Evolutionary conservation across 306 rosid genomes (phyloP), one percentile per base, ranked within the genome.

Genomic region (Canavalia ensiformis): DNA sequence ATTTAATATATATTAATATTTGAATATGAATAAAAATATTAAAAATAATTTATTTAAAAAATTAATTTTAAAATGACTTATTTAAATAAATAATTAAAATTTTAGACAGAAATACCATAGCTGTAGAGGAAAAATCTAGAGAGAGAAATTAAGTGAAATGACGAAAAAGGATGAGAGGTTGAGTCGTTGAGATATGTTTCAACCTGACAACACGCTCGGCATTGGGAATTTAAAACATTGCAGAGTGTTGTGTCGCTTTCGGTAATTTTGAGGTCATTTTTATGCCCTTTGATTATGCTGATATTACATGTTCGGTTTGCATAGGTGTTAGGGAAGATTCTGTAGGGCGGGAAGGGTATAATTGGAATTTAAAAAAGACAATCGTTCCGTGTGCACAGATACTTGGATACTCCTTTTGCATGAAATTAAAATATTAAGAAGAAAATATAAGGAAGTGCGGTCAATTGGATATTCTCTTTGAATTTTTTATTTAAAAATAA

Each of bases 201-300:
- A 29, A 70, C 44, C 66, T 77, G 66, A 77, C 74, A 77, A 49
- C 7, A 52, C 45, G 62, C 69, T 70, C 9, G 74, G 41, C 82
- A 8, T 85, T 81, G 89, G 90, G 78, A 85, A 79, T 75, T 75
- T 77, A 82, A 86, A 83, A 77, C 35, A 28, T 46, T 39, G 49
- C 50, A 37, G 60, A 47, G 39, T 34, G 76, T 67, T 18, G 2
- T 51, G 87, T 84, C 75, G 81, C 88, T 82, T 68, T 86, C 87
- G 6, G 47, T 30, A 30, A 13, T 60, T 76, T 68, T 0, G 6
- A 9, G 31, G 28, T 7, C 35, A 74, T 70, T n/a, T 28, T 49
- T 18, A 3, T 77, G 42, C 56, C 91, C 86, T 41, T 69, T 0
- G 3, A 1, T 0, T 39, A 30, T 6, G 0, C 0, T 0, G 1